Conservation (phyloP, 495 filamentous ascomycete species). For the Penicillium ochrochloron region DNA sequence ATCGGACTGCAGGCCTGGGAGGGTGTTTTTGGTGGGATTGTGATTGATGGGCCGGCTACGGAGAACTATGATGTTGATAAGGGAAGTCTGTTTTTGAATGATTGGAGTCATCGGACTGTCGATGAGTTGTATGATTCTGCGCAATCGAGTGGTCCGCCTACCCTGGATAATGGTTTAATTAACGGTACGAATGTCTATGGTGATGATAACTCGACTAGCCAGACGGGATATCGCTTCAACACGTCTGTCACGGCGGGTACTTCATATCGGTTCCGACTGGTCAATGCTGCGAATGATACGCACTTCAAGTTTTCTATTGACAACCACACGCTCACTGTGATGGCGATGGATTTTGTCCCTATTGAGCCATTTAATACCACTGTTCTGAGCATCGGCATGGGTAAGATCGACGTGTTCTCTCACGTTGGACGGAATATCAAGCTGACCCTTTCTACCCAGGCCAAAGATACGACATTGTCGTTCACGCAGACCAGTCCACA, state of each 20-base stretch:
- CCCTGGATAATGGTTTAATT: constrained; percentile 52
- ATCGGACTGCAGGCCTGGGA: constrained; percentile 54
- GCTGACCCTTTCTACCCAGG: constrained; percentile 29
- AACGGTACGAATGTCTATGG: constrained; percentile 56
- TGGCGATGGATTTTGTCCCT: constrained; percentile 53
- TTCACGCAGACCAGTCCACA: constrained; percentile 58
- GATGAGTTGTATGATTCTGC: constrained; percentile 21
- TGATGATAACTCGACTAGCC: constrained; percentile 24
- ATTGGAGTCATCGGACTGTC: constrained; percentile 29
- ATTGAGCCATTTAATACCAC: constrained; percentile 51
- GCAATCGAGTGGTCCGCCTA: constrained; percentile 24
- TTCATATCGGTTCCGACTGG: constrained; percentile 52
- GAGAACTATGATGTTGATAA: constrained; percentile 57
- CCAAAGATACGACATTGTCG: constrained; percentile 71
- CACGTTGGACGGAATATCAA: not conserved
- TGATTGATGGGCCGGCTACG: constrained; percentile 55
- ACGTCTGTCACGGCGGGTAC: constrained; percentile 45
- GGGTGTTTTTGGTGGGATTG: constrained; percentile 38
- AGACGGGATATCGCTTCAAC: constrained; percentile 45
- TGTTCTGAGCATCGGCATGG: constrained; percentile 62
- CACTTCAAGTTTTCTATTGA: constrained; percentile 56
- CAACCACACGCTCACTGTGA: constrained; percentile 51
- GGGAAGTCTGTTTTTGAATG: constrained; percentile 29
- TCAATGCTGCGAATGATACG: constrained; percentile 53
- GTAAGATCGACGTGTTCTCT: constrained; percentile 30